A percentile compares a stretch with the other conserved stretches of the same genome.
Evolutionary conservation across 129 eudicot genomes (phyloP).

Genomic region (Artemisia tridentata): DNA sequence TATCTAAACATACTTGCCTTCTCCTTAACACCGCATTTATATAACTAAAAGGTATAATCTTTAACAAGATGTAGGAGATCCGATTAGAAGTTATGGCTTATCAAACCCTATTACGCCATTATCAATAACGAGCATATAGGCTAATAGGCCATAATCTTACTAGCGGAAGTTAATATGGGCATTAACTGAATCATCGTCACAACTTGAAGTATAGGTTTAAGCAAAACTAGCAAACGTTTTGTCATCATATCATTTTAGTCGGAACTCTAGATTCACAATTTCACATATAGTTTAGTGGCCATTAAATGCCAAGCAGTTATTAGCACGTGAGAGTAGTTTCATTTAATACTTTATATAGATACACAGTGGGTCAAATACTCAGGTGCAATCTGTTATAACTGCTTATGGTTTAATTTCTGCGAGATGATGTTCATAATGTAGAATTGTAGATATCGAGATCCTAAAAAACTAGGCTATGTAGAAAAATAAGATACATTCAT

Average conservation of each 20-base stretch:
- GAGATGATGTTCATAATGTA: background rate
- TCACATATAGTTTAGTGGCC: background rate
- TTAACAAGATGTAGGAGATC: no score
- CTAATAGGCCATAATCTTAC: background rate
- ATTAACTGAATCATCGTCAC: background rate
- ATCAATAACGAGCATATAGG: background rate
- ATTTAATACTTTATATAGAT: background rate
- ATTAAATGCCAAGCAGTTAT: background rate
- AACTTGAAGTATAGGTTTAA: background rate
- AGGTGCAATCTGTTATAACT: background rate
- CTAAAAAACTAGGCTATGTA: background rate
- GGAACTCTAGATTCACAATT: background rate
- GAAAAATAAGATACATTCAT: background rate
- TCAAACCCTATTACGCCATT: background rate
- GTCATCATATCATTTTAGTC: no score
- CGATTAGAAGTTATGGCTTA: no score
- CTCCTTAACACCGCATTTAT: no score
- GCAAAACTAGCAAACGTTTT: no score
- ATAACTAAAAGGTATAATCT: no score
- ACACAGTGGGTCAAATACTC: background rate
- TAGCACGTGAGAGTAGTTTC: slow-evolving; percentile 14
- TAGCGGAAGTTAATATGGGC: background rate
- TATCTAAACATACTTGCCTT: no score
- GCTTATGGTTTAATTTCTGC: background rate
- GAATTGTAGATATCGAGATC: no score